Evolutionary conservation across 2,329 filamentous ascomycete genomes (phyloP).

Genomic region (Cordyceps javanica): DNA sequence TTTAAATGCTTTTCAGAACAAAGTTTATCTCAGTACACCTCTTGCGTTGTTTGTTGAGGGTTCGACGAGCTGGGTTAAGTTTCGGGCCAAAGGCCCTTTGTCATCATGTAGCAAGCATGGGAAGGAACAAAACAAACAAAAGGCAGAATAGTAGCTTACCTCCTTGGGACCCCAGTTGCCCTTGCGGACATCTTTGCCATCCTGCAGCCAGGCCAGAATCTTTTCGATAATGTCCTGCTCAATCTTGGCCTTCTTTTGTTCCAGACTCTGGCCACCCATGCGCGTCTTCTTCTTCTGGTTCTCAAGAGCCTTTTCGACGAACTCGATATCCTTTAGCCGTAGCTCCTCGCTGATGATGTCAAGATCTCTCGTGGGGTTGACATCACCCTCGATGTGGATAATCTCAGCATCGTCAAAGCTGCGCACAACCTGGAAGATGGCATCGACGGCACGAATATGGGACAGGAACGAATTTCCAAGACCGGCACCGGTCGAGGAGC

Average conservation of each 20-base stretch:
- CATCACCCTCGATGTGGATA: constrained; percentile 98
- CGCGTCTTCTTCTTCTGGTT: constrained; percentile 89
- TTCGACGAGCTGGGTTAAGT: constrained; percentile 99
- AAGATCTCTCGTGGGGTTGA: constrained; percentile 88
- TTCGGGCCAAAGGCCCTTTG: constrained; percentile 91
- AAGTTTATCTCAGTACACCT: constrained; percentile 83
- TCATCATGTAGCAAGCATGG: constrained; percentile 66
- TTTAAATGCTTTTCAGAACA: constrained; percentile 51
- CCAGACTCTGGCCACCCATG: constrained; percentile 87
- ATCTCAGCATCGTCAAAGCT: constrained; percentile 99
- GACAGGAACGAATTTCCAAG: constrained; percentile 97
- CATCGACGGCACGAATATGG: constrained; percentile 95
- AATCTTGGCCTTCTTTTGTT: constrained; percentile 96
- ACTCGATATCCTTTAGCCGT: constrained; percentile 97
- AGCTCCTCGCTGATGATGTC: constrained; percentile 97
- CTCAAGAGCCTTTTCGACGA: constrained; percentile 92
- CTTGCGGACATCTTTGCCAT: constrained; percentile 90
- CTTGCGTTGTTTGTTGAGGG: constrained; percentile 67
- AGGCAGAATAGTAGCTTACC: constrained; percentile 54
- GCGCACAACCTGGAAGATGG: constrained; percentile 94
- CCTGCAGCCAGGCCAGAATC: constrained; percentile 73
- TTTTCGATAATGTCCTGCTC: constrained; percentile 92
- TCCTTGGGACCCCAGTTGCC: constrained; percentile 87
- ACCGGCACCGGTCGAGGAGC: constrained; percentile 94
- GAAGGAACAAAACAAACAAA: constrained; percentile 17